phyloP scores from a whole-genome alignment of 2,329 filamentous ascomycete species.

The Aspergillus sp. region DNA sequence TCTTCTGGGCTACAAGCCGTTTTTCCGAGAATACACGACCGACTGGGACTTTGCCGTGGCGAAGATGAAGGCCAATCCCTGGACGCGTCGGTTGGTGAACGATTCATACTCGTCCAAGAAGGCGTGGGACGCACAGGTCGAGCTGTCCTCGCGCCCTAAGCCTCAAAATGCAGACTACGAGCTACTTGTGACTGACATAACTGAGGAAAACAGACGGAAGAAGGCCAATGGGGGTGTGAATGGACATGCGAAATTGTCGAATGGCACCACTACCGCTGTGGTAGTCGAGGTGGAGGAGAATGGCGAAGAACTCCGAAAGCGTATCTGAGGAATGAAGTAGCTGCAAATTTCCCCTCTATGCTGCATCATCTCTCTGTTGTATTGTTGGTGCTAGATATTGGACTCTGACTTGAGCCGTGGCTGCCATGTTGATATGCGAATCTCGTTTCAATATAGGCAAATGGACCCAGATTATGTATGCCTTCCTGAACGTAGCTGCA shows the following conservation, averaged over 20 bases:
- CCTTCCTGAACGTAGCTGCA: not conserved
- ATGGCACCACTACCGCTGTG: not conserved
- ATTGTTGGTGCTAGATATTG: not conserved
- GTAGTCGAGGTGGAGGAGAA: not conserved
- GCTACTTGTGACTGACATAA: not conserved
- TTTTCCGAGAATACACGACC: conserved; percentile 12
- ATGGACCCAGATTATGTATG: not conserved
- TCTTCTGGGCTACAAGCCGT: conserved; percentile 9
- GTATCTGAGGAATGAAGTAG: not conserved
- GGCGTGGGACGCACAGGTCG: conserved; percentile 1
- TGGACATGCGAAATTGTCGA: not conserved
- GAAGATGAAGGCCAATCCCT: conserved; percentile 6
- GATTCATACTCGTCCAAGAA: not conserved
- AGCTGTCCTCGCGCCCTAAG: not conserved
- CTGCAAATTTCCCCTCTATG: not conserved
- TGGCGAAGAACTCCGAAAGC: not conserved
- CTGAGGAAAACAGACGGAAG: not conserved
- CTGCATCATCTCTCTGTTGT: not conserved
- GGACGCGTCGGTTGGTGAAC: not conserved
- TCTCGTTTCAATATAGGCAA: not conserved
- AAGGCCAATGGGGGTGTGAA: not conserved
- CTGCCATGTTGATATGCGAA: not conserved
- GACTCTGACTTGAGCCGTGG: not conserved
- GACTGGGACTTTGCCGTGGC: conserved; percentile 12
- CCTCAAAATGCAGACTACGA: conserved; percentile 1